Conservation (phyloP, 23 red algal species). For the Gracilaria gracilis region DNA sequence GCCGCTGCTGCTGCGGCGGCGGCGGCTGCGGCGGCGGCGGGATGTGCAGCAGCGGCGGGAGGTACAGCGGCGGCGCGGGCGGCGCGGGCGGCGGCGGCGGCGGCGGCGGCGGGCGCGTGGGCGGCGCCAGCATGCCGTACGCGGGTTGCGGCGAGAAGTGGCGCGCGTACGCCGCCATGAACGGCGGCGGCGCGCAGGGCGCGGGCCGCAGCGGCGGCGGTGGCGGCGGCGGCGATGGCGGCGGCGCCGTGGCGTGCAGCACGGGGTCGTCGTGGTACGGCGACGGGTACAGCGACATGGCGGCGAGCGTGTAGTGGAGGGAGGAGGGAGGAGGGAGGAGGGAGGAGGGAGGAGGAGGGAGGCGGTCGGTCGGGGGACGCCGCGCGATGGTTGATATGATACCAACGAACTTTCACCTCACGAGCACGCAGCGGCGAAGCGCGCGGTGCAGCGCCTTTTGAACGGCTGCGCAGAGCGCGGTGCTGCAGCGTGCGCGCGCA, state of each 20-base stretch:
- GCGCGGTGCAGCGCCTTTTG: too few species aligned
- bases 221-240: constrained; percentile 33
- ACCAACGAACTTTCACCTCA: too few species aligned
- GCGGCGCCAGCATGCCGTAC: not conserved
- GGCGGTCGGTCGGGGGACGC: not conserved
- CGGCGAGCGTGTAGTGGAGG: not conserved
- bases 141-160: not conserved
- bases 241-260: constrained; percentile 27
- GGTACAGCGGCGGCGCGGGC: not conserved
- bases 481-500: not conserved
- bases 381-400: too few species aligned
- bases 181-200: not conserved
- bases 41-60: not conserved
- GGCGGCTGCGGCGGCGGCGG: not conserved
- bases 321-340: not conserved
- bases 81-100: not conserved
- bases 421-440: too few species aligned
- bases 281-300: not conserved
- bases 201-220: not conserved
- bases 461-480: not conserved
- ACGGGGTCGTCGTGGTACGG: not conserved
- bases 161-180: not conserved
- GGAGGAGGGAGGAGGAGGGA: not conserved
- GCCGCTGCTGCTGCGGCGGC: not conserved
- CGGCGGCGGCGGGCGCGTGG: not conserved